These are phyloP conservation scores for Rhizopogon vinicolor DNA, from an alignment of 768 basidiomycete genomes.

Conservation along the genomic window DNA sequence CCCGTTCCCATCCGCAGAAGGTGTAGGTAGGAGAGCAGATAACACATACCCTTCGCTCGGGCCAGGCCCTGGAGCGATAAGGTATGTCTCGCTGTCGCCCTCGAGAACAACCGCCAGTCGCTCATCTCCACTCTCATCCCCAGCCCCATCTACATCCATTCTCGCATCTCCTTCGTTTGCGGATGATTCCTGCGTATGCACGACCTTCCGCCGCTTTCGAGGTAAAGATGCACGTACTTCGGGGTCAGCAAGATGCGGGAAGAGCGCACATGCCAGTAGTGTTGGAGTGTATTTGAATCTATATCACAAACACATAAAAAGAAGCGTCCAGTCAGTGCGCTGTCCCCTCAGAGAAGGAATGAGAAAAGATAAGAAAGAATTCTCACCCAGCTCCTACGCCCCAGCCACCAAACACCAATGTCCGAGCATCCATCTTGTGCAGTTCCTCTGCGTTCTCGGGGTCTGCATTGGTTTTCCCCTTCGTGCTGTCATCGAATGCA, in stretches of 20 bases:
- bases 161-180: slow-evolving; percentile 5
- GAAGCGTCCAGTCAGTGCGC: not conserved
- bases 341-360: not conserved
- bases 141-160: slow-evolving; percentile 7
- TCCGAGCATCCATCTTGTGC: slow-evolving; percentile 37
- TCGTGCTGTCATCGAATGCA: slow-evolving; percentile 18
- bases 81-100: slow-evolving; percentile 16
- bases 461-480: slow-evolving; percentile 16
- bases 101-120: slow-evolving; percentile 20
- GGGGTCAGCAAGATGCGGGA: slow-evolving; percentile 29
- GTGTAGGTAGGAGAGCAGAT: not conserved
- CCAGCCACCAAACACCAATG: slow-evolving; percentile 43
- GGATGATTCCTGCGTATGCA: not conserved
- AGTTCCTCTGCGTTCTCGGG: slow-evolving; percentile 32
- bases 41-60: slow-evolving; percentile 2
- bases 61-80: slow-evolving; percentile 11
- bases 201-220: slow-evolving; percentile 25
- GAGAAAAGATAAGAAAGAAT: not conserved
- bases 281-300: slow-evolving; percentile 53
- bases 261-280: slow-evolving; percentile 38
- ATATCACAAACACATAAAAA: not conserved
- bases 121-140: slow-evolving; percentile 4
- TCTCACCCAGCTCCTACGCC: slow-evolving; percentile 41
- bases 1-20: not conserved
- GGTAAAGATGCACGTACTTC: slow-evolving; percentile 12